phyloP scores from a whole-genome alignment of 2,329 filamentous ascomycete species.

The Ophiosphaerella narmari region DNA sequence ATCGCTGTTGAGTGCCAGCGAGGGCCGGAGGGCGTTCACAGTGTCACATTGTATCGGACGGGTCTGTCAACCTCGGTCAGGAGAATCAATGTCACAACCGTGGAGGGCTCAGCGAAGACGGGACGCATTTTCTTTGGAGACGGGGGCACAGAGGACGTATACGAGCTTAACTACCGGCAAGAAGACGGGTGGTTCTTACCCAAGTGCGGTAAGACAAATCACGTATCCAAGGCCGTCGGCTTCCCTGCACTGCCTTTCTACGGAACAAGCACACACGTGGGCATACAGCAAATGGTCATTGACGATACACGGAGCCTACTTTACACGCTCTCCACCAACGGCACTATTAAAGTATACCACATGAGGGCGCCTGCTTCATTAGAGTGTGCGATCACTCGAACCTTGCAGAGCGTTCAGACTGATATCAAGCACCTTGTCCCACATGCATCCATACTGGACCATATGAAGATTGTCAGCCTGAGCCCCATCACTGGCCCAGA shows the following conservation, averaged over 20 bases:
- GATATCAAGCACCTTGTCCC: slow-evolving; percentile 85
- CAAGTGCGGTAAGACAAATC: slow-evolving; percentile 85
- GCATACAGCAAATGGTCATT: slow-evolving; percentile 77
- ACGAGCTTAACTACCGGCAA: slow-evolving; percentile 94
- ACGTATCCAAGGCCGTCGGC: slow-evolving; percentile 73
- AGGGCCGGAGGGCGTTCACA: slow-evolving; percentile 68
- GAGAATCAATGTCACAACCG: slow-evolving; percentile 75
- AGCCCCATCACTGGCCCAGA: slow-evolving; percentile 80
- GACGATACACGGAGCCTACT: slow-evolving; percentile 88
- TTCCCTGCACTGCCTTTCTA: slow-evolving; percentile 53
- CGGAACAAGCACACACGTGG: slow-evolving; percentile 54
- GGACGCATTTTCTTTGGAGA: slow-evolving; percentile 95
- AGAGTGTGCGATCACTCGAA: slow-evolving; percentile 60
- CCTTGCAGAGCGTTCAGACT: slow-evolving; percentile 59
- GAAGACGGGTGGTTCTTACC: slow-evolving; percentile 97
- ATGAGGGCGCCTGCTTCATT: slow-evolving; percentile 67
- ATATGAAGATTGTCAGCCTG: slow-evolving; percentile 78
- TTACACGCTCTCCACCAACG: slow-evolving; percentile 86
- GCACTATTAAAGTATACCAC: slow-evolving; percentile 89
- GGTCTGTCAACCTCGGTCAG: slow-evolving; percentile 79
- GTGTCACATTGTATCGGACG: slow-evolving; percentile 83
- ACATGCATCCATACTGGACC: slow-evolving; percentile 68
- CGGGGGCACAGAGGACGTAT: slow-evolving; percentile 79
- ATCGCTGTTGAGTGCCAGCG: slow-evolving; percentile 77
- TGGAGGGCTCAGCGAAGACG: slow-evolving; percentile 75